Base-by-base conservation (phyloP, 768 basidiomycete genomes). In the Rhizopogon rudus region DNA sequence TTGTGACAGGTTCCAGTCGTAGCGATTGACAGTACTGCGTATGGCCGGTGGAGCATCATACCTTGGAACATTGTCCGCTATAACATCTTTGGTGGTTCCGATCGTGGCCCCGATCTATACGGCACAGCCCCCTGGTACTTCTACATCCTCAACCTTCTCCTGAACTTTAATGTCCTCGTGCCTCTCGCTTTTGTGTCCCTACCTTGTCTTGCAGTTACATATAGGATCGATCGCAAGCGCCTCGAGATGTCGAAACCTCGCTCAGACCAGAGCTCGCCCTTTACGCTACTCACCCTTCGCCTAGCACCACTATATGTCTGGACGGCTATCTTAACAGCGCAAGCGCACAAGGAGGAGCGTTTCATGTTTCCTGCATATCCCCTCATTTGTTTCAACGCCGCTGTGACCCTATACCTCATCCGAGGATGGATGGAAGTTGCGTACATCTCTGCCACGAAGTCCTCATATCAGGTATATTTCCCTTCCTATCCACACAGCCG, bases 331-430 rank as follows among this genome's bases (percentile, higher is more conserved):
- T 73, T 99, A 60, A 84, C 83, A 4, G 61, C 77, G 3, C 96
- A 98, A 72, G 75, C 88, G 1, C 97, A 99, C 72, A 99, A 99
- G 73, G 97, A 99, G 71, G 97, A 99, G 67, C 80, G 97, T n/a
- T 99, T 99, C 75, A 89, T 98, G 85, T 98, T 87, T 70, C 96
- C 97, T 1, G 87, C 83, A 2, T 98, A 96, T 67, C 90, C 93
- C 1, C 70, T 98, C 33, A 71, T 98, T 45, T 93, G 92, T 65
- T 93, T 98, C 73, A 98, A 98, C 65, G 96, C 94, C 0, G 91
- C 93, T 4, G 86, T 94, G n/a, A 78, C 86, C 12, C 60, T 96
- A 10, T 98, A 91, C 68, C 77, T 99, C 42, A 62, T 89, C 13
- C 82, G 93, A 56, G 94, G 93, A 12, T 93, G 88, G 91, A 68